phyloP scores from a whole-genome alignment of 2,329 filamentous ascomycete species.

The Nemania bipapillata region DNA sequence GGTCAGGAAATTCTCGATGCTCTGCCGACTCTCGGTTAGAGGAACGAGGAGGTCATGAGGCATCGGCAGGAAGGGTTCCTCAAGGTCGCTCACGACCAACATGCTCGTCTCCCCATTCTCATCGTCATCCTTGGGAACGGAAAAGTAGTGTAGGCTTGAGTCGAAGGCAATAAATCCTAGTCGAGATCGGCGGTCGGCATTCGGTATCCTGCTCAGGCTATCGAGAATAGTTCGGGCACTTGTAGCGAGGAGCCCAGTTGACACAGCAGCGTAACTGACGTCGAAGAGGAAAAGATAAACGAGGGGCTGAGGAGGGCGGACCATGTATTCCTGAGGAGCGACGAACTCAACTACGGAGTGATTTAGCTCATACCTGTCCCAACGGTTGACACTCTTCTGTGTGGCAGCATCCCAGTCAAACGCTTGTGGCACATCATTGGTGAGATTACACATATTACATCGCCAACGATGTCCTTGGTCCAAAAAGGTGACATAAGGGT shows the following conservation, averaged over 20 bases:
- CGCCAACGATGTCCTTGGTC: slow-evolving; percentile 98
- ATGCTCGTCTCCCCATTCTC: slow-evolving; percentile 87
- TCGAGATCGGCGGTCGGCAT: slow-evolving; percentile 90
- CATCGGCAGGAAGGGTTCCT: slow-evolving; percentile 95
- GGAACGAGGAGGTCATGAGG: slow-evolving; percentile 92
- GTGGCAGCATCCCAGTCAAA: slow-evolving; percentile 97
- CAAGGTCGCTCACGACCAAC: slow-evolving; percentile 92
- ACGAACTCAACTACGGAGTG: slow-evolving; percentile 98
- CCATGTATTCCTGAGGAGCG: slow-evolving; percentile 99
- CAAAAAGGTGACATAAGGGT: slow-evolving; percentile 94
- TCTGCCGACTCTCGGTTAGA: slow-evolving; percentile 85
- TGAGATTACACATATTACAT: slow-evolving; percentile 99
- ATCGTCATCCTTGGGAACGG: slow-evolving; percentile 86
- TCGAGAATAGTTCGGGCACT: slow-evolving; percentile 93
- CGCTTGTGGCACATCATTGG: slow-evolving; percentile 98
- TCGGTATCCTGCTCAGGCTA: slow-evolving; percentile 96
- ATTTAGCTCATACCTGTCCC: slow-evolving; percentile 92
- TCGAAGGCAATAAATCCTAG: slow-evolving; percentile 96
- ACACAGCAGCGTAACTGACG: slow-evolving; percentile 89
- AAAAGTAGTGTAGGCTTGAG: slow-evolving; percentile 94
- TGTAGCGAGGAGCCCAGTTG: slow-evolving; percentile 89
- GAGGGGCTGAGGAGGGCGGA: slow-evolving; percentile 91
- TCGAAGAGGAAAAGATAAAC: slow-evolving; percentile 97
- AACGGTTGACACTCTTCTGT: slow-evolving; percentile 90
- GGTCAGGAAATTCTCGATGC: slow-evolving; percentile 88